Evolutionary conservation across 306 rosid species (phyloP).

Genomic region (Cercis canadensis): DNA sequence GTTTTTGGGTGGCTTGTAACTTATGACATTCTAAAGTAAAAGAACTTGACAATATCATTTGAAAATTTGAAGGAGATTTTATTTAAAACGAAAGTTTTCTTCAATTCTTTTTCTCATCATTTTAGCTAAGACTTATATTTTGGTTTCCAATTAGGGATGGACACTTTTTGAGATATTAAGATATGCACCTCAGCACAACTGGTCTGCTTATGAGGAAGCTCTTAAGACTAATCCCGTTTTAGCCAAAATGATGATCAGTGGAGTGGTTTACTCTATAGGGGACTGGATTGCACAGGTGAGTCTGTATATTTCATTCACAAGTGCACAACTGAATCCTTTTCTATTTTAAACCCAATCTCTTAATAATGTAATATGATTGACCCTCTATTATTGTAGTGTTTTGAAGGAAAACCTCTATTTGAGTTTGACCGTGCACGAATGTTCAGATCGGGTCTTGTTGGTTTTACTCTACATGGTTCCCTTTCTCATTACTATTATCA

Average conservation of each 20-base stretch:
- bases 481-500: conserved; percentile 95
- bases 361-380: neutral
- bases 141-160: conserved; percentile 71
- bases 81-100: neutral
- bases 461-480: conserved; percentile 96
- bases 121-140: conserved; percentile 18
- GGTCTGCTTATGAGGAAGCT: conserved; percentile 97
- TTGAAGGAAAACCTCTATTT: conserved; percentile 91
- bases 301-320: conserved; percentile 4
- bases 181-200: conserved; percentile 94
- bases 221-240: conserved; percentile 92
- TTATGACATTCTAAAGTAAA: too few species aligned
- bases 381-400: conserved; percentile 66
- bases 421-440: conserved; percentile 89
- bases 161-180: conserved; percentile 85
- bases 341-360: conserved; percentile 15
- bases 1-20: too few species aligned
- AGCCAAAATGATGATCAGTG: conserved; percentile 97
- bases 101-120: neutral
- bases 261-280: conserved; percentile 90
- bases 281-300: conserved; percentile 98
- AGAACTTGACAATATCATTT: too few species aligned
- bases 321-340: conserved; percentile 5
- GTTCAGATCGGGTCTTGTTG: conserved; percentile 95
- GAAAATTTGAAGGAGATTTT: too few species aligned